These are phyloP conservation scores for Rosa persica DNA, from an alignment of 306 rosid genomes.

Conservation along the genomic window DNA sequence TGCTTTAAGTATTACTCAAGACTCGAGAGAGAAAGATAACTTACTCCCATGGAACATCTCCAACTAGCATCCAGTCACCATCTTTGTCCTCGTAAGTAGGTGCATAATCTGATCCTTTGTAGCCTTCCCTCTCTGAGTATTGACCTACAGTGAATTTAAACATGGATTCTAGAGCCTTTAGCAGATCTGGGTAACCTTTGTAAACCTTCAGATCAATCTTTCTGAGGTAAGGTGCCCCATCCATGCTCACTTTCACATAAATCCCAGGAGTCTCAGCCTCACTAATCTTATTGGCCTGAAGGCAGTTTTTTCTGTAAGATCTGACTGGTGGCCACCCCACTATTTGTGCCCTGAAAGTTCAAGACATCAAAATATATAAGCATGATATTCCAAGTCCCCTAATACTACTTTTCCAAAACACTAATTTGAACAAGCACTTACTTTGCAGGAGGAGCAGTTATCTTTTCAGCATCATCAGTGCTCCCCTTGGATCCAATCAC, in stretches of 20 bases:
- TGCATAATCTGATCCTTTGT: conserved; percentile 77
- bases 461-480: conserved; percentile 21
- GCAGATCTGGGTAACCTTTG: conserved; percentile 61
- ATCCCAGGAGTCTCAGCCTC: conserved; percentile 58
- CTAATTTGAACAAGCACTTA: conserved; percentile 30
- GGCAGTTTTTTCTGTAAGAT: conserved; percentile 67
- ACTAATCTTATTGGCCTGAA: conserved; percentile 36
- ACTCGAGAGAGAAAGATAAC: conserved; percentile 26
- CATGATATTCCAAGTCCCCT: neutral
- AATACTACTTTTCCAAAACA: neutral
- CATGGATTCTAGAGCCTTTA: conserved; percentile 71
- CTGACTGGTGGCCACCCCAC: conserved; percentile 97
- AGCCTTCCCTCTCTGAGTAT: conserved; percentile 85
- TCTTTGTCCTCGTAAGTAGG: conserved; percentile 96
- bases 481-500: conserved; percentile 34
- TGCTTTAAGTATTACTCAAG: too few species aligned
- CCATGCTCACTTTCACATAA: conserved; percentile 90
- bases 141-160: conserved; percentile 72
- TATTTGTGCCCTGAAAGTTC: conserved; percentile 60
- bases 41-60: conserved; percentile 99
- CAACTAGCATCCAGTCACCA: conserved; percentile 96
- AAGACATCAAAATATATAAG: neutral
- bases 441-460: conserved; percentile 64
- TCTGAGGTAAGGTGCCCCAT: conserved; percentile 95
- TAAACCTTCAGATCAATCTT: conserved; percentile 73